A percentile compares a stretch with the other conserved stretches of the same genome.
phyloP scores from a whole-genome alignment of 768 basidiomycete genomes.

The Suillus bovinus region DNA sequence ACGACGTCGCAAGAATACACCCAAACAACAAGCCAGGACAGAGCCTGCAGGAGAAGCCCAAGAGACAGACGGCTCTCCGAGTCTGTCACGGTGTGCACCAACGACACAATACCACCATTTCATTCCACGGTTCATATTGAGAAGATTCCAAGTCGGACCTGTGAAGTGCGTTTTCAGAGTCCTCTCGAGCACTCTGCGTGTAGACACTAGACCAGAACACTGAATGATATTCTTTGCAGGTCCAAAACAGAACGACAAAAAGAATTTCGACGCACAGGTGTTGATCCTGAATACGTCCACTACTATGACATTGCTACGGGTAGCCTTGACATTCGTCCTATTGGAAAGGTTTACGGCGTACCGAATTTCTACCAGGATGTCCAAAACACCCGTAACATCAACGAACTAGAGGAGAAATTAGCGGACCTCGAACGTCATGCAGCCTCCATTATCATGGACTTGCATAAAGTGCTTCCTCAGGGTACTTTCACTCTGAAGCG shows the following conservation, averaged over 20 bases:
- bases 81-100: not conserved
- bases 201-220: not conserved
- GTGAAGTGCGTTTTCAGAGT: conserved; percentile 4
- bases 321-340: conserved; percentile 12
- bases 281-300: conserved; percentile 11
- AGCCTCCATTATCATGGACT: conserved; percentile 23
- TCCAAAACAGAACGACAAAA: conserved; percentile 14
- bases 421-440: conserved; percentile 31
- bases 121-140: conserved; percentile 16
- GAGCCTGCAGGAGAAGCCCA: not conserved
- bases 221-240: conserved; percentile 3
- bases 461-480: conserved; percentile 10
- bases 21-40: not conserved
- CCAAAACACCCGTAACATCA: conserved; percentile 20
- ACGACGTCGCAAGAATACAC: not conserved
- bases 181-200: not conserved
- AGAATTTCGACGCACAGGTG: conserved; percentile 10
- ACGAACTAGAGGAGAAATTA: conserved; percentile 32
- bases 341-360: conserved; percentile 16
- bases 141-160: conserved; percentile 13
- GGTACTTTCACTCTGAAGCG: conserved; percentile 26
- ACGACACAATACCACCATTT: conserved; percentile 14
- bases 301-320: conserved; percentile 14
- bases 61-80: not conserved
- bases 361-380: conserved; percentile 31